phyloP scores from a whole-genome alignment of 352 stramenopile species.

The Pythium grandisporangium region DNA sequence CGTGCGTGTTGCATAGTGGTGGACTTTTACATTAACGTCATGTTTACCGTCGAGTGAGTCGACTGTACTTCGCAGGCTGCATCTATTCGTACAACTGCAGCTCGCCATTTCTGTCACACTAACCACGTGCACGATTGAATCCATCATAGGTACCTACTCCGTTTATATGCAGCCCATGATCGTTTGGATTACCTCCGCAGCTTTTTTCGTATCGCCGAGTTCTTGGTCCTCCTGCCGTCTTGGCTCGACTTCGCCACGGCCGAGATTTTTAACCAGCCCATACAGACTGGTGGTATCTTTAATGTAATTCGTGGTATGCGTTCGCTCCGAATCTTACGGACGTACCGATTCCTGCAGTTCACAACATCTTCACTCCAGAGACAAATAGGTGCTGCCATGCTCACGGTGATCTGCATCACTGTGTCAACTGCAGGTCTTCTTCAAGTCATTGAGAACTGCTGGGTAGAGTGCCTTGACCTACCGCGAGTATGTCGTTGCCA shows the following conservation, averaged over 20 bases:
- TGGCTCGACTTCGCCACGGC: slow-evolving; percentile 22
- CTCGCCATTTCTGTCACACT: too few relatives aligned
- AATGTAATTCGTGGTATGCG: slow-evolving; percentile 30
- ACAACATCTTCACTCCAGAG: slow-evolving; percentile 63
- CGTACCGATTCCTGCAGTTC: slow-evolving; percentile 69
- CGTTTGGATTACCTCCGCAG: slow-evolving; percentile 42
- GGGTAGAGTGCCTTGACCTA: slow-evolving; percentile 2
- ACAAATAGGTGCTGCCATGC: slow-evolving; percentile 42
- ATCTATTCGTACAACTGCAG: too few relatives aligned
- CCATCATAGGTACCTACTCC: slow-evolving; percentile 28
- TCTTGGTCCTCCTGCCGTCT: slow-evolving; percentile 51
- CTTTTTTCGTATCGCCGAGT: slow-evolving; percentile 44
- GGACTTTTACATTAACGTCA: slow-evolving; percentile 46
- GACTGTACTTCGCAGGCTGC: too few relatives aligned
- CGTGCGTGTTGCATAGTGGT: slow-evolving; percentile 23
- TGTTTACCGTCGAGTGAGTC: slow-evolving; percentile 66
- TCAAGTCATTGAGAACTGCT: slow-evolving; percentile 58
- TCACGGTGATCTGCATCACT: slow-evolving; percentile 66
- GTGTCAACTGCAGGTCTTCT: slow-evolving; percentile 58
- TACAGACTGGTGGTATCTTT: slow-evolving; percentile 3
- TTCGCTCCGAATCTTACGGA: slow-evolving; percentile 52
- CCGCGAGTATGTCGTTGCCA: slow-evolving; percentile 26
- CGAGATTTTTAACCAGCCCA: background rate
- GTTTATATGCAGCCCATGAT: slow-evolving; percentile 53
- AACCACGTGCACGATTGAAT: too few relatives aligned